A percentile compares a stretch with the other conserved stretches of the same genome.
These are phyloP conservation scores for Biscogniauxia marginata DNA, from an alignment of 2,329 filamentous ascomycete genomes.

Conservation along the genomic window DNA sequence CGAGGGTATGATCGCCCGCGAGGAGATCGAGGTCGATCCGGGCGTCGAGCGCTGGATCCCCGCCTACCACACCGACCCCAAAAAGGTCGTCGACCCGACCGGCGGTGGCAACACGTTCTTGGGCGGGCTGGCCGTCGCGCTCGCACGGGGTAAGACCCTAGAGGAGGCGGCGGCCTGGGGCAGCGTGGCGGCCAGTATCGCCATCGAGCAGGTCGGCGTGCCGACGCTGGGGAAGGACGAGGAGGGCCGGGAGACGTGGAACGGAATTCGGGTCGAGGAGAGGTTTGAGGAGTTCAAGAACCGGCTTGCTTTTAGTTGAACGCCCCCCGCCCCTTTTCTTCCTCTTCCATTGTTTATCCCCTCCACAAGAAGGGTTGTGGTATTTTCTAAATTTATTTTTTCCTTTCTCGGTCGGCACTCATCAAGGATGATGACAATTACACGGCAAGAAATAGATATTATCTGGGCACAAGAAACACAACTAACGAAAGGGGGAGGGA, in stretches of 20 bases:
- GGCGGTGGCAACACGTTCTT: conserved; percentile 93
- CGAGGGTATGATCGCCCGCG: conserved; percentile 52
- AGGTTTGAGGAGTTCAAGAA: conserved; percentile 52
- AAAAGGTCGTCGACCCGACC: conserved; percentile 81
- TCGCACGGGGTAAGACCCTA: conserved; percentile 58
- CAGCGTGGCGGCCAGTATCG: conserved; percentile 82
- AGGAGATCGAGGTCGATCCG: conserved; percentile 61
- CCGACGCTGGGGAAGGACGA: conserved; percentile 53
- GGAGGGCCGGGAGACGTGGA: conserved; percentile 58
- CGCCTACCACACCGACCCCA: conserved; percentile 60
- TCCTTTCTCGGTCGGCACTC: too few species aligned
- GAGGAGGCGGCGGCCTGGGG: conserved; percentile 76
- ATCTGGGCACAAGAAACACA: too few species aligned
- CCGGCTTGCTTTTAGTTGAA: conserved; percentile 34
- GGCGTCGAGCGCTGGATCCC: conserved; percentile 73
- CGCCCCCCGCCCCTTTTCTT: too few species aligned
- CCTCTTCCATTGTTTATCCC: too few species aligned
- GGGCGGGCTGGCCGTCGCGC: conserved; percentile 55
- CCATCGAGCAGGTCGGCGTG: conserved; percentile 91
- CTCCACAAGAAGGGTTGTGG: too few species aligned
- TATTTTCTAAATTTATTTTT: too few species aligned
- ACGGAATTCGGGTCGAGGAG: conserved; percentile 52
- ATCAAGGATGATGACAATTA: too few species aligned
- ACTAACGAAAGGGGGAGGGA: too few species aligned
- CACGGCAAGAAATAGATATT: background rate